phyloP scores from a whole-genome alignment of 441 rosid species.

The Erodium texanum region DNA sequence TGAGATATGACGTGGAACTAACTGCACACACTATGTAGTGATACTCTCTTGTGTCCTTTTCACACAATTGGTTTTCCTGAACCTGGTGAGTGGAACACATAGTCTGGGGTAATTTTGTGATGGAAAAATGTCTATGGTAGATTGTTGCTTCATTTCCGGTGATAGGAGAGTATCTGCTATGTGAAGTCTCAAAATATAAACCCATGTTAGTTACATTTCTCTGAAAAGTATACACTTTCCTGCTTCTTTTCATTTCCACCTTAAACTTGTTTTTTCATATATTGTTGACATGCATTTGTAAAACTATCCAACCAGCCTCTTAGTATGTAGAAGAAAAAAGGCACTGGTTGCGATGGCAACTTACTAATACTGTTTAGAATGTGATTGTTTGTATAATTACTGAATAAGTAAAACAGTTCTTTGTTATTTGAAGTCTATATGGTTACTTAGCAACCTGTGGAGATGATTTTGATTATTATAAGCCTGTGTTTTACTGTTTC shows the following conservation, averaged over 20 bases:
- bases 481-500: constrained; percentile 17
- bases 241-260: neutral
- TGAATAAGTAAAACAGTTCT: neutral
- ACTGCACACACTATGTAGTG: no score
- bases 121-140: no score
- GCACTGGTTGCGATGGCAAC: neutral
- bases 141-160: neutral
- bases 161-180: neutral
- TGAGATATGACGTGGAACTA: no score
- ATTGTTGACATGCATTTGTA: neutral
- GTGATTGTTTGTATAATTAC: neutral
- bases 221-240: neutral
- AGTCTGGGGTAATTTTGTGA: no score
- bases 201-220: neutral
- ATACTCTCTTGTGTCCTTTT: no score
- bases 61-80: no score
- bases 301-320: neutral
- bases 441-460: no score
- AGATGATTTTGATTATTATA: no score
- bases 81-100: no score
- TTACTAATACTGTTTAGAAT: neutral
- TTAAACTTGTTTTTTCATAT: neutral
- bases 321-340: neutral
- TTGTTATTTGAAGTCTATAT: constrained; percentile 1
- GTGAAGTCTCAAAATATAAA: neutral